Conservation (phyloP, 2,329 filamentous ascomycete genomes). For the Cytospora mali region DNA sequence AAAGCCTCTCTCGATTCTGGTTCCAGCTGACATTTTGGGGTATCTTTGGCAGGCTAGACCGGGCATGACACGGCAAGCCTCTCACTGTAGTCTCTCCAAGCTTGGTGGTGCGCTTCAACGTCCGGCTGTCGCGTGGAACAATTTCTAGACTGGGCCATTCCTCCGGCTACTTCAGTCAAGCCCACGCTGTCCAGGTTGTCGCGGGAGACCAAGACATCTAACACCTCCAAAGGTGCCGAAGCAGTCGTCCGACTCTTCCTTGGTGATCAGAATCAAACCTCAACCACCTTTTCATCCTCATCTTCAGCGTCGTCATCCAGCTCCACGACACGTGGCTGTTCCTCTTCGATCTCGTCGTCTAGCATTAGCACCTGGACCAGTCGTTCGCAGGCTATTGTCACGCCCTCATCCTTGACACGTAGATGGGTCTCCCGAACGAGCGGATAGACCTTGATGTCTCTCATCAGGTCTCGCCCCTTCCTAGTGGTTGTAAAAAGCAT, state of each 20-base stretch:
- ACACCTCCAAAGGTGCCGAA: neutral
- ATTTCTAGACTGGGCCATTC: neutral
- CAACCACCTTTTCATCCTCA: slow-evolving; percentile 58
- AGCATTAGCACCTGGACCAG: slow-evolving; percentile 87
- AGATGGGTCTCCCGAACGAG: slow-evolving; percentile 85
- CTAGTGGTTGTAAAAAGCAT: slow-evolving; percentile 79
- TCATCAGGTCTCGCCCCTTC: slow-evolving; percentile 72
- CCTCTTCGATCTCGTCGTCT: slow-evolving; percentile 56
- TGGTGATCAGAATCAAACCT: slow-evolving; percentile 52
- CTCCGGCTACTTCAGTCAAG: neutral
- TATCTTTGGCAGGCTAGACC: neutral
- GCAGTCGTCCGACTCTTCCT: neutral
- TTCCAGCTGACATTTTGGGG: neutral
- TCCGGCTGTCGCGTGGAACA: neutral
- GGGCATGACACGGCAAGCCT: neutral
- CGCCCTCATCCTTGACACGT: slow-evolving; percentile 74
- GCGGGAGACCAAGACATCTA: neutral
- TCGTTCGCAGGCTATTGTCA: slow-evolving; percentile 83
- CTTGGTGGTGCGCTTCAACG: neutral
- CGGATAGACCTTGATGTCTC: slow-evolving; percentile 81
- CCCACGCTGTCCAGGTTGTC: neutral
- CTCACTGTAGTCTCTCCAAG: neutral
- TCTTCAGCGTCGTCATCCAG: slow-evolving; percentile 56
- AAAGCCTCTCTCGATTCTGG: neutral
- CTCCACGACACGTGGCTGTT: slow-evolving; percentile 47